Base-by-base conservation (phyloP, 257 asterid genomes). In the Nicotiana knightiana region DNA sequence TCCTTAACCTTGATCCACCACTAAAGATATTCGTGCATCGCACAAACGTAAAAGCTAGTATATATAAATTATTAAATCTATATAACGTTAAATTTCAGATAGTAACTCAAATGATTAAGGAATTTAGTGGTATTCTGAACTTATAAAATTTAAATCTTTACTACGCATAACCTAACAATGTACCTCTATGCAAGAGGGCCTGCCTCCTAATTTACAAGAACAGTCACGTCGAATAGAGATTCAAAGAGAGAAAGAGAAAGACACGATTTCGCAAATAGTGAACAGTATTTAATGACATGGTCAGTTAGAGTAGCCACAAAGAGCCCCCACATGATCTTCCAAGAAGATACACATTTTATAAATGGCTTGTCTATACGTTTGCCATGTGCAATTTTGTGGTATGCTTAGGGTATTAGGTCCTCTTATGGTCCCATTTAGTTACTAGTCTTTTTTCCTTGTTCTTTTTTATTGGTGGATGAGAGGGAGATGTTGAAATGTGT, bases 341-440 rank as follows among this genome's bases (percentile, higher is more conserved):
- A 4, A 64, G 71, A 15, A 63, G 82, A 55, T 67, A 61, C 81
- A 77, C 16, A 81, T 80, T 43, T 21, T 6, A 71, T 65, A 81
- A 71, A 33, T 70, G 75, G 70, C 65, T 85, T 59, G 78, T 46
- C 61, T 46, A 39, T 71, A 79, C 81, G 63, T 83, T 77, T 81
- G 81, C 89, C 91, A 89, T 87, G 90, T 87, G 88, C 88, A 76
- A 28, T 81, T 83, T 12, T 24, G 55, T 73, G 84, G 71, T 67
- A 54, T 39, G 2, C 61, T 24, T 71, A 71, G 78, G 35, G 59
- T 21, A 21, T 12, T 71, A 51, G 73, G 84, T 71, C 75, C 57
- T 28, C 26, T 33, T 51, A 68, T 83, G 83, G 87, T 84, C 71
- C 84, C 86, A 81, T n/a, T 59, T 37, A 59, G 58, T 73, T 79